Base-by-base conservation (phyloP, 1,139 yeast species). In the Sugiyamaella grinbergsii region DNA sequence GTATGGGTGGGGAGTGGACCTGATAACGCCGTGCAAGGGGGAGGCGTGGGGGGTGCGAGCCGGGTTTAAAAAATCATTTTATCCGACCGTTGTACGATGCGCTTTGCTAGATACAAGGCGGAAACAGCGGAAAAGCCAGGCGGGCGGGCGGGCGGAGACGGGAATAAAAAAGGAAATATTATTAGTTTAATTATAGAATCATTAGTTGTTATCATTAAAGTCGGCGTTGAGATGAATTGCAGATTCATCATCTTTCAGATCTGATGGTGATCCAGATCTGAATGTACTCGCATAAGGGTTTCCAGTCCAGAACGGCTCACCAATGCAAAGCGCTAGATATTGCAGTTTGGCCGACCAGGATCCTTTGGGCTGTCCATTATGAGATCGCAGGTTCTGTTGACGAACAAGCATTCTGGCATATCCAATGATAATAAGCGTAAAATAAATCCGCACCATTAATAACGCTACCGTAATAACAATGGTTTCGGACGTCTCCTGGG, bases 401-500 rank as follows among this genome's bases (percentile, higher is more conserved):
- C 71, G 62, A 6, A 66, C 69, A 55, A 69, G 55, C 53, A 58
- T 54, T 55, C 78, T 78, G 39, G 84, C 80, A 67, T 82, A 88
- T 44, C 89, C 76, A 49, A 82, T 63, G 23, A 87, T 65, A 7
- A 86, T 78, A 54, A 84, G 70, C 43, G 83, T 80, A 69, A 83
- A 85, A 69, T 89, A 87, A 41, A 84, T 56, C 54, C 95, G 75
- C 28, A 77, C 64, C 6, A 71, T 71, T n/a, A 81, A 70, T 23
- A 85, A 74, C 10, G 73, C 64, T 3, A 84, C 61, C 0, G 88
- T 81, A 16, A 82, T 70, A 13, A 81, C 65, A 22, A 83, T 72
- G 2, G 90, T 85, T 59, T 83, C 74, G 47, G 83, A 81, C 51
- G 87, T 76, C 64, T 90, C 97, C 62, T 88, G 80, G 1, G 78